Evolutionary conservation across 106 monocot genomes (phyloP).

Genomic region (Narthecium ossifragum): DNA sequence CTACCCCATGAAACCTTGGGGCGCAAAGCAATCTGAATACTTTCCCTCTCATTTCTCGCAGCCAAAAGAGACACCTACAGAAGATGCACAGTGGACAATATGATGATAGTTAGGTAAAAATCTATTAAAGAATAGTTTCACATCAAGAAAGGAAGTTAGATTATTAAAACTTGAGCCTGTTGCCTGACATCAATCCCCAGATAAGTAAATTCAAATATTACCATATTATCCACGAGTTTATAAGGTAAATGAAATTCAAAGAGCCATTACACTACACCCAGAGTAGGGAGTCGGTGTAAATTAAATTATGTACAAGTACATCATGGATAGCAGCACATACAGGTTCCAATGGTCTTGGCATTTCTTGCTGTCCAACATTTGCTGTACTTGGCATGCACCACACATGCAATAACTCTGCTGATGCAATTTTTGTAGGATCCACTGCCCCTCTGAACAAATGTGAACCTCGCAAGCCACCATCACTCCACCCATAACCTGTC

Average conservation of each 20-base stretch:
- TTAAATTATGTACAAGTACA: no score
- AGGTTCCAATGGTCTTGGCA: constrained; percentile 70
- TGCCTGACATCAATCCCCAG: no score
- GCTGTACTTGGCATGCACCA: constrained; percentile 97
- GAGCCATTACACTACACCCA: no score
- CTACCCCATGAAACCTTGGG: constrained; percentile 86
- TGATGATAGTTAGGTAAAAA: no score
- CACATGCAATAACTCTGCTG: constrained; percentile 76
- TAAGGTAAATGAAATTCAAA: no score
- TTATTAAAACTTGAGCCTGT: no score
- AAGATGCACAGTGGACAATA: no score
- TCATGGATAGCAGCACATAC: constrained; percentile 34
- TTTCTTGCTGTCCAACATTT: constrained; percentile 87
- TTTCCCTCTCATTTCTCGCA: constrained; percentile 99
- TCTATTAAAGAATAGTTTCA: no score
- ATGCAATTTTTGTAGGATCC: constrained; percentile 74
- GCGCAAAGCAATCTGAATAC: constrained; percentile 83
- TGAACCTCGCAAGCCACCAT: constrained; percentile 39
- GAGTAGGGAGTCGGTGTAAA: no score
- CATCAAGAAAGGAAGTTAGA: no score
- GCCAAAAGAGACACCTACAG: constrained; percentile 81
- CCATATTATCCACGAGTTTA: no score
- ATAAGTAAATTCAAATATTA: no score
- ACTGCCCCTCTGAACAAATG: constrained; percentile 31
- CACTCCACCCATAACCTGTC: constrained; percentile 90